Percentiles rank a stretch among this genome's conserved stretches.
These are phyloP conservation scores for Monosporascus sp. DNA, from an alignment of 2,329 filamentous ascomycete species.

Conservation along the genomic window DNA sequence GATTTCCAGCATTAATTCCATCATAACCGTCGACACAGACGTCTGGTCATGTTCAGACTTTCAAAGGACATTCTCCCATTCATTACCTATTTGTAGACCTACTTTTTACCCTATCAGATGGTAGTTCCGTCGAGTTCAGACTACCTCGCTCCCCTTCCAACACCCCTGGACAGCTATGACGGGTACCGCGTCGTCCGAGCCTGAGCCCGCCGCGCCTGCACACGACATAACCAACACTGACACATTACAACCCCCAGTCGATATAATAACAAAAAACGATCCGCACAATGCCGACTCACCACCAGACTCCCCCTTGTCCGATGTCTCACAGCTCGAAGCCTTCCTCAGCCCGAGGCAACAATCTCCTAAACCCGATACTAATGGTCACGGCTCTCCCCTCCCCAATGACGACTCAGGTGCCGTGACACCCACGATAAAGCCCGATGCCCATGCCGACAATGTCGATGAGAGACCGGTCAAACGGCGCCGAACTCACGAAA, in stretches of 20 bases:
- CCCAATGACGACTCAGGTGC: not conserved
- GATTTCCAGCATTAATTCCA: constrained; percentile 38
- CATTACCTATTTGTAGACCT: constrained; percentile 47
- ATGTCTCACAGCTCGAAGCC: not conserved
- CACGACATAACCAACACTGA: constrained; percentile 18
- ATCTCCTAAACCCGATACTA: constrained; percentile 6
- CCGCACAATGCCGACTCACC: constrained; percentile 1
- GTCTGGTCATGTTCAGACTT: constrained; percentile 52
- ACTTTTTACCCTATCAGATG: constrained; percentile 54
- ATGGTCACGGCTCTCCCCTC: constrained; percentile 5
- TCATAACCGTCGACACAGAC: constrained; percentile 40
- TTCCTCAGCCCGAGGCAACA: not conserved
- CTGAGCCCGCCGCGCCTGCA: constrained; percentile 31
- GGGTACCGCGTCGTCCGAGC: constrained; percentile 53
- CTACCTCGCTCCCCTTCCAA: constrained; percentile 38
- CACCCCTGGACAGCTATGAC: constrained; percentile 48
- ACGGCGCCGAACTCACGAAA: constrained; percentile 55
- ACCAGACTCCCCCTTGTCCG: not conserved
- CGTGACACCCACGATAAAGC: constrained; percentile 15
- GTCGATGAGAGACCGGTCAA: constrained; percentile 53
- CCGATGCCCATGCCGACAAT: constrained; percentile 16
- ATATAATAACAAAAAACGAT: constrained; percentile 13
- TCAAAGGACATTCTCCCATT: constrained; percentile 35
- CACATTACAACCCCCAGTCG: constrained; percentile 5
- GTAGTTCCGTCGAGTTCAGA: constrained; percentile 50